A percentile compares a stretch with the other conserved stretches of the same genome.
Conservation (phyloP, 345 rosid species). For the Pistacia integerrima region DNA sequence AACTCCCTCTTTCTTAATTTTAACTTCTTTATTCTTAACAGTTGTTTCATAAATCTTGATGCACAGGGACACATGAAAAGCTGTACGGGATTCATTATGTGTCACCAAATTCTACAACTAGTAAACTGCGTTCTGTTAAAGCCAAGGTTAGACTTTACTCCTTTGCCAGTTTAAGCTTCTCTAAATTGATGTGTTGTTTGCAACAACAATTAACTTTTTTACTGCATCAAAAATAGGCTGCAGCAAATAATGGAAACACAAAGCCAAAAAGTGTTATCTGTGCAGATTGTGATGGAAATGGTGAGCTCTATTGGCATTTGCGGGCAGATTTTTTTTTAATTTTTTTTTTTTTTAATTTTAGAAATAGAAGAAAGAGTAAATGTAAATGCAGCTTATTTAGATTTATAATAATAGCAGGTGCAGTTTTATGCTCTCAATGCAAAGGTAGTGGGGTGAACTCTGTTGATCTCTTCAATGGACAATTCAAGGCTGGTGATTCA, state of each 20-base stretch:
- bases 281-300: slow-evolving; percentile 51
- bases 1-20: background rate
- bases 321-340: too few relatives aligned
- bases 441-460: slow-evolving; percentile 61
- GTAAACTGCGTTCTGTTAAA: slow-evolving; percentile 17
- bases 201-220: background rate
- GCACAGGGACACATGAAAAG: slow-evolving; percentile 16
- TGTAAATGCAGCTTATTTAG: background rate
- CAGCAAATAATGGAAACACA: slow-evolving; percentile 28
- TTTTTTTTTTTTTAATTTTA: too few relatives aligned
- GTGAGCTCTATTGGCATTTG: slow-evolving; percentile 19
- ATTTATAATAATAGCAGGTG: slow-evolving; percentile 35
- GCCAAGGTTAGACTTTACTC: slow-evolving; percentile 22
- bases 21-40: background rate
- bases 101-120: background rate
- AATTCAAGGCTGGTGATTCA: slow-evolving; percentile 52
- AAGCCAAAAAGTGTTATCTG: slow-evolving; percentile 50
- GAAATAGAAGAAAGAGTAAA: background rate
- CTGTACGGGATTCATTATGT: too few relatives aligned
- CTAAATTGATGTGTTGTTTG: background rate
- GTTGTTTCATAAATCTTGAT: background rate
- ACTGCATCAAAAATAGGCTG: slow-evolving; percentile 30
- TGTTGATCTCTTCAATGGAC: slow-evolving; percentile 53
- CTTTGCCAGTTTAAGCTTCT: background rate
- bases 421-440: slow-evolving; percentile 59